Base-by-base conservation (phyloP, 1,284 basidiomycete genomes). In the Ganoderma lingzhi region DNA sequence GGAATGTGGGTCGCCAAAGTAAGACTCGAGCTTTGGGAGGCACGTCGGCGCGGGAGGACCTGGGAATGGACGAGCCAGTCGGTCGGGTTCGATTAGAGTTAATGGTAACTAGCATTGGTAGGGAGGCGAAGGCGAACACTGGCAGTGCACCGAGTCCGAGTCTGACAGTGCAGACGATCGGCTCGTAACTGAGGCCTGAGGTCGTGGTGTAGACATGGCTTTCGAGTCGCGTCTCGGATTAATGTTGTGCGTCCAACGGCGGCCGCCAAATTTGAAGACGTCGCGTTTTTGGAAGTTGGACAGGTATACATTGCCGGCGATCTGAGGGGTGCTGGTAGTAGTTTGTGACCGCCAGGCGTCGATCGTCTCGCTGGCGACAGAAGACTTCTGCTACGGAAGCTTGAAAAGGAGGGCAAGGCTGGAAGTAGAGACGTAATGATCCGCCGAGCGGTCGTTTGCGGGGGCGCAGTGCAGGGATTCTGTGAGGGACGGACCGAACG, bases 311-410 rank as follows among this genome's bases (percentile, higher is more conserved):
- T 19, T 19, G 19, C 19, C 45, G n/a, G 45, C 45, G n/a, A 23
- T 23, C 23, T 12, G 48, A 28, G 23, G 8, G 10, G 48, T 12
- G 23, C n/a, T 23, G 48, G 12, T 12, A 23, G n/a, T 12, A 23
- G n/a, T 23, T 6, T 23, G 23, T 6, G n/a, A 28, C 10, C 9
- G 1, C 23, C 48, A 23, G 48, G 48, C 19, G 48, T 48, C 9
- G 48, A 51, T 51, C 48, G 48, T 51, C 48, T 51, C 48, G 48
- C 48, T 51, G 48, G 23, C 48, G 48, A 51, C 48, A 14, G 48
- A 28, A 28, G 8, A 28, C n/a, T 2, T 28, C 4, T 10, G n/a
- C 48, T 51, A 17, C n/a, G n/a, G 48, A 51, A 23, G 48, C 48
- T 23, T 51, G n/a, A 51, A 23, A 48, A 10, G 48, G 48, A 23